Conservation (phyloP, 2,329 filamentous ascomycete genomes). For the Fusarium vanettenii region DNA sequence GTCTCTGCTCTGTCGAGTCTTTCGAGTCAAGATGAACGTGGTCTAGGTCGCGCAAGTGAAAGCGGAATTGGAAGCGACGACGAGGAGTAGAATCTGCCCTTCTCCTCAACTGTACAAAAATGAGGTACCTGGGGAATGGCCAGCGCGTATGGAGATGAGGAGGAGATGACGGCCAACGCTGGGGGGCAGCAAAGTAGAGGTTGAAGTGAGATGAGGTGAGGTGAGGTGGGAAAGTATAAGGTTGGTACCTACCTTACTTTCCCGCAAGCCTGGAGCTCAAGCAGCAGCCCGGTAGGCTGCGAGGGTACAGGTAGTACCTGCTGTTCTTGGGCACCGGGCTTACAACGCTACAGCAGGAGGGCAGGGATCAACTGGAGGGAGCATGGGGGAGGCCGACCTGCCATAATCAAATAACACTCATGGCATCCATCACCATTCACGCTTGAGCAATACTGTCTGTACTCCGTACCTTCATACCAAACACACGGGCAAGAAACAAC, state of each 20-base stretch:
- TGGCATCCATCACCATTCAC: neutral
- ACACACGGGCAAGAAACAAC: neutral
- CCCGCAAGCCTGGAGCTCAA: neutral
- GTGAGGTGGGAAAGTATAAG: slow-evolving; percentile 23
- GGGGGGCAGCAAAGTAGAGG: neutral
- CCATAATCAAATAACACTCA: slow-evolving; percentile 11
- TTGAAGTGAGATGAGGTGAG: slow-evolving; percentile 5
- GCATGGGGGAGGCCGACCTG: slow-evolving; percentile 20
- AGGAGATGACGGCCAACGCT: slow-evolving; percentile 3
- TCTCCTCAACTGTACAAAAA: neutral
- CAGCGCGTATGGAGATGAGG: neutral
- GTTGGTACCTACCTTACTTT: slow-evolving; percentile 14
- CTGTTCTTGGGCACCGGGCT: neutral
- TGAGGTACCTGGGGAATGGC: slow-evolving; percentile 7
- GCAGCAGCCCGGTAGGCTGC: neutral
- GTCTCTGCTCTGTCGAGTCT: neutral
- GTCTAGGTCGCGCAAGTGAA: slow-evolving; percentile 18
- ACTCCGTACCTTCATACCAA: neutral
- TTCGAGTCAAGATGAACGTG: slow-evolving; percentile 18
- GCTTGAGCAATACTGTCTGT: neutral
- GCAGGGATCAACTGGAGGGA: slow-evolving; percentile 23
- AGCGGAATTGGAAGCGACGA: slow-evolving; percentile 4
- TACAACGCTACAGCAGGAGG: neutral
- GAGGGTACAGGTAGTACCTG: neutral
- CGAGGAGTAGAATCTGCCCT: slow-evolving; percentile 14